Conservation (phyloP, 75 land plant genomes). For the Pinus tabuliformis region DNA sequence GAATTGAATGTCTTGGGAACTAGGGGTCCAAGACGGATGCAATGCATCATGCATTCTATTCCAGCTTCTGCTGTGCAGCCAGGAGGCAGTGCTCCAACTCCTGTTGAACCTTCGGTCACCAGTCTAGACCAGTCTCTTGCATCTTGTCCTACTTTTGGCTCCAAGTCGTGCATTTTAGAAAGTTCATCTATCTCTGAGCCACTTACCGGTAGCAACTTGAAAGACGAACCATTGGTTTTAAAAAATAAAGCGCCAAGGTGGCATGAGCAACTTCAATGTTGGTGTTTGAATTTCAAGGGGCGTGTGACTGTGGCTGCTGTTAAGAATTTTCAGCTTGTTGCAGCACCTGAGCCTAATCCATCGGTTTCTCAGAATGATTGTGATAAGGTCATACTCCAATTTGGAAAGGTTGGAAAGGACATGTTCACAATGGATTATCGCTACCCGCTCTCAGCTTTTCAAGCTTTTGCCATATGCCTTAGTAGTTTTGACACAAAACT, state of each 20-base stretch:
- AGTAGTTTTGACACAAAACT: constrained; percentile 97
- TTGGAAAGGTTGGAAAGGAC: constrained; percentile 88
- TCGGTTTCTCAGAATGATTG: constrained; percentile 39
- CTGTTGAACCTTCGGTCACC: constrained; percentile 26
- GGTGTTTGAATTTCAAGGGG: constrained; percentile 96
- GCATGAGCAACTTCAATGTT: constrained; percentile 99
- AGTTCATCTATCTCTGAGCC: constrained; percentile 25
- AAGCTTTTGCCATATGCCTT: constrained; percentile 88
- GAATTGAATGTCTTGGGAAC: constrained; percentile 68
- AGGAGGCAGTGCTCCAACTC: constrained; percentile 38
- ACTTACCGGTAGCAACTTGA: constrained; percentile 12
- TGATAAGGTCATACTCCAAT: constrained; percentile 78
- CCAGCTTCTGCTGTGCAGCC: constrained; percentile 54
- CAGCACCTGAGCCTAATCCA: constrained; percentile 44
- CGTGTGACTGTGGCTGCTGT: constrained; percentile 95
- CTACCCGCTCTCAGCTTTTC: constrained; percentile 85
- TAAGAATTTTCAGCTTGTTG: constrained; percentile 89
- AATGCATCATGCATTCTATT: constrained; percentile 58
- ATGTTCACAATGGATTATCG: constrained; percentile 87
- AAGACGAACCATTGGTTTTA: constrained; percentile 49
- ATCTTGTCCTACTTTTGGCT: constrained; percentile 45
- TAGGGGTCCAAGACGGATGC: constrained; percentile 66
- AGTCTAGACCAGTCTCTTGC: constrained; percentile 27
- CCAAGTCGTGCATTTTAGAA: constrained; percentile 46
- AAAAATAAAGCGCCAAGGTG: constrained; percentile 95